These are phyloP conservation scores for Geotrichum reessii DNA, from an alignment of 1,139 yeast species.

Conservation along the genomic window DNA sequence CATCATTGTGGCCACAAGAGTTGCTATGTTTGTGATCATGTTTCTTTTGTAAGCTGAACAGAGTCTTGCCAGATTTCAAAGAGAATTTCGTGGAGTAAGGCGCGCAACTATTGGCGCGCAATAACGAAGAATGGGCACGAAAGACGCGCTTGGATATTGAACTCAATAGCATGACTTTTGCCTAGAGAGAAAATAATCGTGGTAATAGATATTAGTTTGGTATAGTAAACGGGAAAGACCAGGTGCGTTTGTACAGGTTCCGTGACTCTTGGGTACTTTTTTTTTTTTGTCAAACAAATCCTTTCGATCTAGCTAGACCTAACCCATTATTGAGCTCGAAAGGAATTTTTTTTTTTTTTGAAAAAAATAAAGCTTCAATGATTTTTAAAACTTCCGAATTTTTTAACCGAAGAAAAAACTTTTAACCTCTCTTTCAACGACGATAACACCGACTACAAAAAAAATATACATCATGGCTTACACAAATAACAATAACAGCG, in stretches of 20 bases:
- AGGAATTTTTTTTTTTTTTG: background rate
- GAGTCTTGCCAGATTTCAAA: background rate
- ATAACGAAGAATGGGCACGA: background rate
- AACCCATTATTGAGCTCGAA: background rate
- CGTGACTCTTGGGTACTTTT: background rate
- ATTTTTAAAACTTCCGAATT: background rate
- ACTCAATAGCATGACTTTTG: background rate
- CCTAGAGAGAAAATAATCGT: background rate
- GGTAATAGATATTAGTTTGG: no score
- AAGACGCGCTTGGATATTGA: background rate
- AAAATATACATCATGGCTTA: conserved; percentile 2
- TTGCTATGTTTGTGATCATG: background rate
- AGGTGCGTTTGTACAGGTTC: background rate
- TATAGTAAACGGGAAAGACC: background rate
- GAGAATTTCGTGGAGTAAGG: background rate
- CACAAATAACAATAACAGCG: background rate
- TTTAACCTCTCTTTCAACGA: background rate
- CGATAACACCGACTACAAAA: background rate
- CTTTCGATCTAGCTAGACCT: background rate
- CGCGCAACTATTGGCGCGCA: background rate
- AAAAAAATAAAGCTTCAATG: background rate
- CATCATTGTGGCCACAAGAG: background rate
- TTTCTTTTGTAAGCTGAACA: background rate
- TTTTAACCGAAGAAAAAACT: background rate
- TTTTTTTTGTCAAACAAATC: no score